Base-by-base conservation (phyloP, 345 rosid genomes). In the Balakata baccata region DNA sequence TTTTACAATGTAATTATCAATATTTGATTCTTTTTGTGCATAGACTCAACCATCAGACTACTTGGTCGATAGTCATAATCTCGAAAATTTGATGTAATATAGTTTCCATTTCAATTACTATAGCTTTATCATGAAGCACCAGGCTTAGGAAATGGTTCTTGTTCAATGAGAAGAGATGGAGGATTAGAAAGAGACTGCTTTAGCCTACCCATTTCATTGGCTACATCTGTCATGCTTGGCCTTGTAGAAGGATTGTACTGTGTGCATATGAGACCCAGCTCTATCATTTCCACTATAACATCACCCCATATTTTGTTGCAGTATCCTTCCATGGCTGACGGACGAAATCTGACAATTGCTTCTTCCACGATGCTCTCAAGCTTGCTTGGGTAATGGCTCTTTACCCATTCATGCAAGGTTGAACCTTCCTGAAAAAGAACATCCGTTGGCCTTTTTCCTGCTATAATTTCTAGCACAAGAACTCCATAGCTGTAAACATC, bases 401-500 rank as follows among this genome's bases (percentile, higher is more conserved):
- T 92, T 5, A 88, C 80, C 90, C 89, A 88, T 73, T 91, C 96
- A 11, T 86, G 92, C 79, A 95, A 83, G 85, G 83, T 90, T 63
- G 92, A 86, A 68, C 90, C 91, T 77, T 82, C 89, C 37, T 81
- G 80, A 49, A 85, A 83, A 18, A 80, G 75, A 59, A 82, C 88
- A 67, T 90, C 89, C 0, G 93, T 90, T 0, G 99, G 99, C 18
- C 90, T 80, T 72, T 77, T 85, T 79, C 97, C 95, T 0, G 88
- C 84, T 37, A 88, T 77, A 54, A 92, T 89, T 79, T 95, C 98
- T 45, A 95, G 79, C 74, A 92, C 2, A 5, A 95, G 87, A 43
- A 95, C 87, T 38, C 99, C 99, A 56, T 85, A 95, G 77, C 98
- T 92, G 77, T 81, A 95, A 8, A 89, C 99, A 76, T 95, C 98